Base-by-base conservation (phyloP, 495 filamentous ascomycete genomes). In the Tuber microsphaerosporum region DNA sequence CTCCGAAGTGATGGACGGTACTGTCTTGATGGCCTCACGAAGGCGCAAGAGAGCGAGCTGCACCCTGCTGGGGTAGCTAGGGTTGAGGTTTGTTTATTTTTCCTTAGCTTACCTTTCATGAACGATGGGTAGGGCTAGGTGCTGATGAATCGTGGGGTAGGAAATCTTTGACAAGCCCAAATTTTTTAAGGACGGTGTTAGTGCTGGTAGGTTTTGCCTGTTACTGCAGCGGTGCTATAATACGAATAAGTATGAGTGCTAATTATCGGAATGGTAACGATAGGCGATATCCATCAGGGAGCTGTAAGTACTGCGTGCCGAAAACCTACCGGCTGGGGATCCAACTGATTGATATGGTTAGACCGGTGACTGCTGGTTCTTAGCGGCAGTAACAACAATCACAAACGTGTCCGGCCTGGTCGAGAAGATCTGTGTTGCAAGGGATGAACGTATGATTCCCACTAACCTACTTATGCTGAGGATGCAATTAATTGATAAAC, bases 281-380 rank as follows among this genome's bases (percentile, higher is more conserved):
- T 31, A 79, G 81, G 82, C 34, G 82, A 84, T 78, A 81, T 84
- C 39, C 51, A 76, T 72, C 83, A 84, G 44, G 82, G 82, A 70
- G 69, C 43, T n/a, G 81, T 83, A 83, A 75, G 81, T 77, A 10
- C 42, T 37, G 51, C 12, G n/a, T 61, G n/a, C 12, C 10, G n/a
- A 6, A 16, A 61, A 31, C 26, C 26, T 61, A 16, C 12, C 3
- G n/a, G 4, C 26, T 61, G 51, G 5, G 51, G 6, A 31, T 61
- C n/a, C 12, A 31, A 31, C n/a, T 61, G 12, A 61, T 16, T 61
- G 26, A 10, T 61, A 22, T 94, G 82, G 91, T 91, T 86, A 89
- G 69, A 91, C 91, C 79, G 94, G 94, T 2, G 93, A 97, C 82
- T 97, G 94, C 83, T 97, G 94, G 94, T 87, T 97, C 73, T 88